Evolutionary conservation across 139 green algal species (phyloP).

Genomic region (Chlamydomonas sp.): DNA sequence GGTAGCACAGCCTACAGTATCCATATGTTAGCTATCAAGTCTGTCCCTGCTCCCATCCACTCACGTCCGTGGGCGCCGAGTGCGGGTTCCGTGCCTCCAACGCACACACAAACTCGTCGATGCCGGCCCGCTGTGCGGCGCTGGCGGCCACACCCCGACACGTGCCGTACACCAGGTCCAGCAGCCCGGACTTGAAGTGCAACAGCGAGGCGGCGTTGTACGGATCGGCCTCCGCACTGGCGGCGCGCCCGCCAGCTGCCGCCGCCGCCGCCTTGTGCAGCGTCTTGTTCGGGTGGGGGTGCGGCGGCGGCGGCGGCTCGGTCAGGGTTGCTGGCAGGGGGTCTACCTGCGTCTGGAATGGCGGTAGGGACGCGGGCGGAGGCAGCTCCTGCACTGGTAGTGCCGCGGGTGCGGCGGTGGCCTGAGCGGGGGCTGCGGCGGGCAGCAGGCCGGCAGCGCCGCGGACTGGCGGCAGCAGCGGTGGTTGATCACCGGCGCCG

Average conservation of each 20-base stretch:
- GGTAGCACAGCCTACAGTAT: background rate
- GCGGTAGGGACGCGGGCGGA: background rate
- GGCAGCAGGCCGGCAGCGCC: too few relatives aligned
- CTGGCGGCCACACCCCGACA: conserved; percentile 52
- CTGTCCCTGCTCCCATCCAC: background rate
- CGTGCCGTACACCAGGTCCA: conserved; percentile 72
- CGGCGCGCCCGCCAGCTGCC: background rate
- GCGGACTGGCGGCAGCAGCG: too few relatives aligned
- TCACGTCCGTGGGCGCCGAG: conserved; percentile 17
- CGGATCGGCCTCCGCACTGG: background rate
- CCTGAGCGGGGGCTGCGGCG: too few relatives aligned
- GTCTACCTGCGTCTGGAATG: background rate
- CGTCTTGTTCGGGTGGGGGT: background rate
- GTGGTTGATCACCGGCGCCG: too few relatives aligned
- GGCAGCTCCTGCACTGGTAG: too few relatives aligned
- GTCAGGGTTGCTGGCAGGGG: background rate
- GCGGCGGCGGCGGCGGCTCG: background rate
- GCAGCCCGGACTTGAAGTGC: conserved; percentile 46
- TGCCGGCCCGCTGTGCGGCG: conserved; percentile 46
- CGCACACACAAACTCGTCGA: conserved; percentile 66
- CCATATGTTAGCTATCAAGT: background rate
- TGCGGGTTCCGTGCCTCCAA: conserved; percentile 69
- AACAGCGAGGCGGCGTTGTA: background rate
- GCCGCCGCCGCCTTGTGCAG: background rate
- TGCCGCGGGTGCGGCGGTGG: too few relatives aligned